Evolutionary conservation across 768 basidiomycete species (phyloP), one percentile per base, ranked within the genome.

Genomic region (Zangia roseola): DNA sequence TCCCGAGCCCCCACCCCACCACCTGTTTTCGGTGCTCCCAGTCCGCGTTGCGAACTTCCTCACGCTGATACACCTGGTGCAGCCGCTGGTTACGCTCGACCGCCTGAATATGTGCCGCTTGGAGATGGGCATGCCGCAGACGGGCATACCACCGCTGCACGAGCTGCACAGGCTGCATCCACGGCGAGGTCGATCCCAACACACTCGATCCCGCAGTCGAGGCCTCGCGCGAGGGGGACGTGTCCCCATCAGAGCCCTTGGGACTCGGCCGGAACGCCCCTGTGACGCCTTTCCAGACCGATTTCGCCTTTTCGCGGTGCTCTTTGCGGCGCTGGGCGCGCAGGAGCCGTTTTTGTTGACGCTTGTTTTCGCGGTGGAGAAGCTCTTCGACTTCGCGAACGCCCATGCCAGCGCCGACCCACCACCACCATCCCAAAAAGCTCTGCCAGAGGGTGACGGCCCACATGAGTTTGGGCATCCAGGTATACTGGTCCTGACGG

Each of bases 341-440:
- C 25, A 75, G 63, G 35, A 65, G 66, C 17, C 78, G 74, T 47
- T 79, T 74, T 23, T 67, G 60, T 47, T 81, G 75, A 10, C 79
- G 73, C 58, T 83, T 84, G 52, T 79, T 81, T 57, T 81, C 71
- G 43, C 69, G 70, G 23, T 63, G 52, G 39, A 86, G 65, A 47
- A 82, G 75, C 47, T 89, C 79, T 58, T 88, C 84, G 41, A 90
- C 75, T 54, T 87, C 86, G 24, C 79, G 76, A 4, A 84, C 77
- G 9, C 86, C 89, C 75, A 88, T 91, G 6, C 92, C 88, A 2
- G 88, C 83, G n/a, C 94, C 94, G 13, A 93, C 92, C 93, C 93
- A 97, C 94, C 94, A 97, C 94, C 94, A 97, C 91, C 92, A 97
- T 0, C 91, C 93, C 19, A 97, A 69, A 69, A 94, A 95, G 68